These are phyloP conservation scores for Thermothelomyces thermophilus DNA, from an alignment of 2,329 filamentous ascomycete genomes.

Conservation along the genomic window DNA sequence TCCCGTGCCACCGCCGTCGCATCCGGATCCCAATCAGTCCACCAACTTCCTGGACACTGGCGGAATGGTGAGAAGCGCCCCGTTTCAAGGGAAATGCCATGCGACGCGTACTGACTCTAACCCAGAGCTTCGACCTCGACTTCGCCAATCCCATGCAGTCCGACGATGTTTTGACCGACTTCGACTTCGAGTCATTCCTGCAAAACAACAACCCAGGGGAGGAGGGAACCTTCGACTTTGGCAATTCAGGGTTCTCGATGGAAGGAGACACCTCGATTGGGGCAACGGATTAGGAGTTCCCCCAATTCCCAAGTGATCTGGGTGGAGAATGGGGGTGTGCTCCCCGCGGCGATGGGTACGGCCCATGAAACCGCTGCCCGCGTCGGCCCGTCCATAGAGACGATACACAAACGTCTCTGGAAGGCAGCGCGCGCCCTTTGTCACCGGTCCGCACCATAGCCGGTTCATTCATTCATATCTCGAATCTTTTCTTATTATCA, in stretches of 20 bases:
- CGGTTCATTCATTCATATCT: constrained; percentile 1
- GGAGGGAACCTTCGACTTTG: constrained; percentile 48
- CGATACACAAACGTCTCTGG: neutral
- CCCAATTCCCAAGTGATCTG: neutral
- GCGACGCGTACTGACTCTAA: constrained; percentile 17
- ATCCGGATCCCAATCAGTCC: constrained; percentile 44
- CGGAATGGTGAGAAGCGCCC: constrained; percentile 36
- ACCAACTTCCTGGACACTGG: constrained; percentile 40
- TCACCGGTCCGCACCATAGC: neutral
- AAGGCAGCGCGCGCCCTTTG: neutral
- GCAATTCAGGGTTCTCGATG: constrained; percentile 44
- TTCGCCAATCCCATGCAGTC: constrained; percentile 49
- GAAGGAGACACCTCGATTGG: constrained; percentile 53
- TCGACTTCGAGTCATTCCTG: constrained; percentile 63
- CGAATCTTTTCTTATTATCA: neutral
- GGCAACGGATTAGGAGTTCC: constrained; percentile 40
- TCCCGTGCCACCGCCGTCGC: constrained; percentile 38
- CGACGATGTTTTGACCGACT: constrained; percentile 56
- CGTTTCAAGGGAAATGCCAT: neutral
- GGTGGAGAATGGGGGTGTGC: neutral
- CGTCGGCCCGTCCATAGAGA: neutral
- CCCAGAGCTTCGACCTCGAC: constrained; percentile 44
- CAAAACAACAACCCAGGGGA: constrained; percentile 49
- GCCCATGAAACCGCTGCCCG: neutral
- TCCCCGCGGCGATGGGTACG: neutral